Evolutionary conservation across 495 filamentous ascomycete genomes (phyloP).

Genomic region (Pseudotulostoma volvatum): DNA sequence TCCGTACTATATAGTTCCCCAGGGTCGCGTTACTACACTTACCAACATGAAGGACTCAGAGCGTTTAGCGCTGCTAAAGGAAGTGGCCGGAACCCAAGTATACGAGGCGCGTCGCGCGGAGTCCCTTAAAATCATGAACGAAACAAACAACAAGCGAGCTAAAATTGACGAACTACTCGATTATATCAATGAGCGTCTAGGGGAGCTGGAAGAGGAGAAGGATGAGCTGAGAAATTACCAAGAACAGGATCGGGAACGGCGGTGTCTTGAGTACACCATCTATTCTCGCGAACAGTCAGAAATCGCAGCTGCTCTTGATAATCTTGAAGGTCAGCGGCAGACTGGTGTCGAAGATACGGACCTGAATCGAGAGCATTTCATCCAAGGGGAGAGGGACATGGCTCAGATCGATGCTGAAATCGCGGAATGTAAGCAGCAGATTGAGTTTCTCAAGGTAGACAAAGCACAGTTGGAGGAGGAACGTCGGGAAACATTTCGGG

Average conservation of each 20-base stretch:
- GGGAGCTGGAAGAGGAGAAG: constrained; percentile 90
- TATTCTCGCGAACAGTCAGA: constrained; percentile 76
- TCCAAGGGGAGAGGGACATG: constrained; percentile 68
- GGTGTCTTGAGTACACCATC: constrained; percentile 88
- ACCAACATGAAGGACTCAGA: constrained; percentile 98
- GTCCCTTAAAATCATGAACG: constrained; percentile 89
- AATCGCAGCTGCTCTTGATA: constrained; percentile 58
- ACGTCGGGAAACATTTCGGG: constrained; percentile 57
- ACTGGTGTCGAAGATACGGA: constrained; percentile 70
- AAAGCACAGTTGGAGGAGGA: constrained; percentile 81
- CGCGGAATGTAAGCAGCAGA: constrained; percentile 58
- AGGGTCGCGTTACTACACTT: constrained; percentile 85
- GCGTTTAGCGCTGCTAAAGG: constrained; percentile 76
- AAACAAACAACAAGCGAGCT: constrained; percentile 80
- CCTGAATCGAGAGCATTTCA: constrained; percentile 59
- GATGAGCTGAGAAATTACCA: constrained; percentile 85
- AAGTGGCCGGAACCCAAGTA: constrained; percentile 91
- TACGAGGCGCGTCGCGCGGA: constrained; percentile 85
- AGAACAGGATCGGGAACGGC: constrained; percentile 83
- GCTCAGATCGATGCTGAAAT: constrained; percentile 60
- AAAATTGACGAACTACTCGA: constrained; percentile 89
- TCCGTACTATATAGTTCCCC: constrained; percentile 97
- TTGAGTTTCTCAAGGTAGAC: constrained; percentile 78
- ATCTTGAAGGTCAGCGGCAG: constrained; percentile 65
- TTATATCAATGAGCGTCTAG: constrained; percentile 78